Evolutionary conservation across 768 basidiomycete genomes (phyloP), one percentile per base, ranked within the genome.

Genomic region (Pulveroboletus sp.): DNA sequence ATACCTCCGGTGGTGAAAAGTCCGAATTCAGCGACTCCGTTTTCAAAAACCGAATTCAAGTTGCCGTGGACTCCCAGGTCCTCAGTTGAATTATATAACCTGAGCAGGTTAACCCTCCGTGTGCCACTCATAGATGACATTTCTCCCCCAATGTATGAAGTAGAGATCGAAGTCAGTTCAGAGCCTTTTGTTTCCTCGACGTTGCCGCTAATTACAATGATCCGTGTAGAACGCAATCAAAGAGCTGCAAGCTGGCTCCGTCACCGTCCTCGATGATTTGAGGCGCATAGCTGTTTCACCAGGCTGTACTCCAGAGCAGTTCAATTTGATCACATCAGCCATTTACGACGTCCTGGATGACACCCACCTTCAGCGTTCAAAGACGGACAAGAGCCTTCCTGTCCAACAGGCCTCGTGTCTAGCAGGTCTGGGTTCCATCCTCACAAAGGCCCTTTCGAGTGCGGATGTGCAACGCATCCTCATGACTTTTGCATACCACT

Each of bases 181-280:
- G 27, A 23, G 2, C 20, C 3, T 22, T 41, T n/a, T 13, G 2
- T 29, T 38, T 41, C 38, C 0, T 23, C 29, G 36, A 38, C 17
- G 13, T 2, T 14, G 2, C 30, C 16, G 5, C 42, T 56, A 31
- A 51, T 29, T 37, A 23, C 4, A 29, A 14, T 43, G 17, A 19
- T 29, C 48, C 2, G 43, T 10, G n/a, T 41, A 64, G 63, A 42
- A 51, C 30, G 49, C 49, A 9, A 45, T 68, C 39, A 46, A 46
- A 27, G 53, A 54, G 16, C 62, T 65, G n/a, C 51, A 43, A 26
- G 52, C 46, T 14, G 67, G 64, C 11, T 68, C 64, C 7, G 17
- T 42, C 30, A 34, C 20, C 17, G 62, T 64, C 17, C 47, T 56
- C 13, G 38, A 38, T 17, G 53, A 48, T 14, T 36, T 66, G 51